Base-by-base conservation (phyloP, 169 alveolate species). In the Eimeria praecox region DNA sequence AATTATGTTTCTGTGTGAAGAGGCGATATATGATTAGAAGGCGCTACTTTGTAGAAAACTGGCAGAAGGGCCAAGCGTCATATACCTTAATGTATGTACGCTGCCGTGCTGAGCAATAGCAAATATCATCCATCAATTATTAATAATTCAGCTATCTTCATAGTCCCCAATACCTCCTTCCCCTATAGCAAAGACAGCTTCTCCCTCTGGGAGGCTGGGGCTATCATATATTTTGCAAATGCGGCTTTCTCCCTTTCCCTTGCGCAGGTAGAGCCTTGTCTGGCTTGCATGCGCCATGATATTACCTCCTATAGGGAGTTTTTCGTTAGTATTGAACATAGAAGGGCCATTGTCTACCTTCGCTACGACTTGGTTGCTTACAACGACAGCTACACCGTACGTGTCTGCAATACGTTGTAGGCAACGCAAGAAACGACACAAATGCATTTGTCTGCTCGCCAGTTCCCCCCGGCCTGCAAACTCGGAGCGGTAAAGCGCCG, bases 221-320 rank as follows among this genome's bases (percentile, higher is more conserved):
- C 99, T 98, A 97, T 99, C 99, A 97, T 98, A 98, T 9, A 99
- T 98, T 97, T 99, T 99, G 95, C 99, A 98, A 80, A 99, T 98
- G 88, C 99, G 97, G 95, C 98, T 98, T 95, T 99, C 99, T 0
- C 99, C 99, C 92, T 99, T 98, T n/a, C 99, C 98, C 93, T 98
- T 98, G 83, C 99, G 91, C 90, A 99, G 96, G 97, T 97, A 98
- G 69, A 99, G 97, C 91, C 99, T 98, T 10, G 99, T 99, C 95
- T 99, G 99, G 42, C 99, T 98, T 62, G 99, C 99, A 97, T 99
- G 99, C 44, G 99, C 99, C 96, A 99, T 98, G 54, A 99, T 99
- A 98, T 99, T 98, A 14, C 99, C 99, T 30, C 99, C 99, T 56
- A 99, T 98, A 16, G 99, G 99, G 83, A 98, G 97, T 83, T 96